phyloP scores from a whole-genome alignment of 2,329 filamentous ascomycete species.

The Diplodia sapinea region DNA sequence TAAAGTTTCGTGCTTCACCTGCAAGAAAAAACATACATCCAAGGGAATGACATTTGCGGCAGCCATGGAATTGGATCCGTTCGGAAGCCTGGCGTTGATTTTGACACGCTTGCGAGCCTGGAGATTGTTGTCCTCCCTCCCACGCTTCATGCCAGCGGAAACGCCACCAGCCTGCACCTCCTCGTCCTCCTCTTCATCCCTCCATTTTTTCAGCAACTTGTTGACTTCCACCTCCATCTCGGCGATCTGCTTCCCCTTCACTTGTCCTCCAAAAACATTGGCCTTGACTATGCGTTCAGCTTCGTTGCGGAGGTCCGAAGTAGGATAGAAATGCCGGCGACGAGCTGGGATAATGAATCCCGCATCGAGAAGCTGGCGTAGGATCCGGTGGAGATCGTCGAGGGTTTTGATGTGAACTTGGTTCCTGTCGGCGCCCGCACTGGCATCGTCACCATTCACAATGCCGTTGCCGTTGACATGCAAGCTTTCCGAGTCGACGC shows the following conservation, averaged over 20 bases:
- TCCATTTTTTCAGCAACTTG: slow-evolving; percentile 59
- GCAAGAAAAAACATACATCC: slow-evolving; percentile 40
- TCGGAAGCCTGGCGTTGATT: slow-evolving; percentile 36
- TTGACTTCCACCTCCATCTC: slow-evolving; percentile 71
- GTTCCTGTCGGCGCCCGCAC: slow-evolving; percentile 34
- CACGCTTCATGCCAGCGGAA: slow-evolving; percentile 29
- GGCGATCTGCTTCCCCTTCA: slow-evolving; percentile 46
- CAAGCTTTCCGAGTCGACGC: slow-evolving; percentile 14
- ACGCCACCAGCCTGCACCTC: slow-evolving; percentile 33
- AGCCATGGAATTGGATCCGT: slow-evolving; percentile 31
- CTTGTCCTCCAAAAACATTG: slow-evolving; percentile 51
- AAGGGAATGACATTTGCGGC: slow-evolving; percentile 41
- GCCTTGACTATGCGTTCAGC: slow-evolving; percentile 68
- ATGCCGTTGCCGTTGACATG: slow-evolving; percentile 32
- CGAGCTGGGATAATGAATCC: slow-evolving; percentile 72
- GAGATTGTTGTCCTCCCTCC: slow-evolving; percentile 31
- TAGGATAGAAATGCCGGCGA: slow-evolving; percentile 56
- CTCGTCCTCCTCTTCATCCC: slow-evolving; percentile 48
- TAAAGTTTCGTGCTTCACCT: neutral
- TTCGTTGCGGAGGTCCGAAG: slow-evolving; percentile 62
- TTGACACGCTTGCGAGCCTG: slow-evolving; percentile 43
- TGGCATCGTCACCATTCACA: slow-evolving; percentile 36
- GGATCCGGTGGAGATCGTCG: slow-evolving; percentile 51
- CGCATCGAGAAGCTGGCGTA: slow-evolving; percentile 62
- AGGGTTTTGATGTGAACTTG: slow-evolving; percentile 45